Percentiles rank a stretch among this genome's conserved stretches.
phyloP scores from a whole-genome alignment of 768 basidiomycete genomes.

The Pleurotus giganteus region DNA sequence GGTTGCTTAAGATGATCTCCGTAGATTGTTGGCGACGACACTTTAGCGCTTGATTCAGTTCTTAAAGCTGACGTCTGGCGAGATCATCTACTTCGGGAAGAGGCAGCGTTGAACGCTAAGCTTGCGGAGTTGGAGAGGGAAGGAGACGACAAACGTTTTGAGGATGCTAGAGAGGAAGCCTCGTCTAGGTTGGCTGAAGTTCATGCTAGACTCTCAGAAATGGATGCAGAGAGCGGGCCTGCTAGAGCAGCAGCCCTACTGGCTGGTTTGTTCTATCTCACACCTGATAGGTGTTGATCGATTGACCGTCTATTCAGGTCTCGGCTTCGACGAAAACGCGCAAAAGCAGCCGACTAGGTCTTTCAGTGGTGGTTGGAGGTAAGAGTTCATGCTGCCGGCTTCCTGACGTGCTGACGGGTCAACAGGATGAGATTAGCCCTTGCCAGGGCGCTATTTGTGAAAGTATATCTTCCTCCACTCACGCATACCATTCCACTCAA shows the following conservation, averaged over 20 bases:
- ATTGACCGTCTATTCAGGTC: conserved; percentile 42
- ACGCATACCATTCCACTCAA: conserved; percentile 2
- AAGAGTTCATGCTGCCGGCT: conserved; percentile 15
- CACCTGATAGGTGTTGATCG: neutral
- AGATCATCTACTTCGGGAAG: conserved; percentile 87
- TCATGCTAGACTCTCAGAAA: conserved; percentile 88
- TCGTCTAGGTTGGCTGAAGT: conserved; percentile 82
- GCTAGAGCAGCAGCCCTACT: conserved; percentile 86
- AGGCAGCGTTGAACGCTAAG: conserved; percentile 68
- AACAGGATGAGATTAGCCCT: conserved; percentile 91
- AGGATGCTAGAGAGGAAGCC: conserved; percentile 84
- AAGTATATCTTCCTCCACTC: conserved; percentile 41
- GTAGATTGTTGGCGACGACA: conserved; percentile 92
- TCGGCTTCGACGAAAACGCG: conserved; percentile 89
- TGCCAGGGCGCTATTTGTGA: conserved; percentile 94
- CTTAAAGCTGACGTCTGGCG: conserved; percentile 99
- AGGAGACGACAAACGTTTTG: conserved; percentile 76
- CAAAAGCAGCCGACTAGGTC: conserved; percentile 80
- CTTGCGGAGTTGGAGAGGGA: conserved; percentile 71
- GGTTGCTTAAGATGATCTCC: conserved; percentile 4
- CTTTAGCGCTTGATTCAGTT: conserved; percentile 87
- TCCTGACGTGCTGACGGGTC: conserved; percentile 2
- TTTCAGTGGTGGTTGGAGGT: conserved; percentile 97
- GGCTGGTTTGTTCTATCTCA: conserved; percentile 54
- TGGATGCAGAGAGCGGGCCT: conserved; percentile 98